phyloP scores from a whole-genome alignment of 371 early-diverging fungal species.

The Rhizomucor miehei region DNA sequence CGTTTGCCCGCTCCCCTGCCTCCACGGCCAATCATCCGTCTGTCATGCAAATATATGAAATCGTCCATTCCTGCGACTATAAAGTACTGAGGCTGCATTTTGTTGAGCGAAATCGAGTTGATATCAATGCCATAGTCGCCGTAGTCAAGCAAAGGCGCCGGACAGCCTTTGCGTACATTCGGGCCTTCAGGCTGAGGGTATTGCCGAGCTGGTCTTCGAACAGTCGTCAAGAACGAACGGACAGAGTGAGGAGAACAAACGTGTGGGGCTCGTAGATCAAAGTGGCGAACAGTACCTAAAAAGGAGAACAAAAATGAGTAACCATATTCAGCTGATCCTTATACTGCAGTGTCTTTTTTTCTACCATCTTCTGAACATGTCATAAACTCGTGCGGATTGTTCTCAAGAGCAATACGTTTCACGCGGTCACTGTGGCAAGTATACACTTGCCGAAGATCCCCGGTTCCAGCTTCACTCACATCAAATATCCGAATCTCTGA shows the following conservation, averaged over 20 bases:
- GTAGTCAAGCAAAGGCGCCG: slow-evolving; percentile 51
- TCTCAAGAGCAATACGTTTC: slow-evolving; percentile 49
- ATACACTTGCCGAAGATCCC: slow-evolving; percentile 28
- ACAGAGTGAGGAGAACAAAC: slow-evolving; percentile 27
- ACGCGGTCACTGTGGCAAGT: slow-evolving; percentile 55
- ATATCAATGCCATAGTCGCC: slow-evolving; percentile 43
- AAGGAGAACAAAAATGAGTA: neutral
- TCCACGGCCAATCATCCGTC: slow-evolving; percentile 42
- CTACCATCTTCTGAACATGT: slow-evolving; percentile 69
- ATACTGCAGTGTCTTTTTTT: neutral
- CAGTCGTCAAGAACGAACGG: slow-evolving; percentile 22
- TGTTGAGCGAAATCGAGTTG: slow-evolving; percentile 52
- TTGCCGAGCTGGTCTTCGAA: slow-evolving; percentile 17
- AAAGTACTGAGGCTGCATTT: slow-evolving; percentile 51
- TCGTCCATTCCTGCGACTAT: slow-evolving; percentile 59
- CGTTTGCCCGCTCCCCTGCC: slow-evolving; percentile 10
- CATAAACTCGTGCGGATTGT: slow-evolving; percentile 52
- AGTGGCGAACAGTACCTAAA: slow-evolving; percentile 58
- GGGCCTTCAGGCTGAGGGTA: slow-evolving; percentile 12
- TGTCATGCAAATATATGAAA: slow-evolving; percentile 62
- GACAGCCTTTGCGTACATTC: slow-evolving; percentile 26
- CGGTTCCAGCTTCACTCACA: slow-evolving; percentile 18
- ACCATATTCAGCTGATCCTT: neutral
- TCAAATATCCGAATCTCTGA: slow-evolving; percentile 66
- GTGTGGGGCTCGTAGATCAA: slow-evolving; percentile 57